These are phyloP conservation scores for Agaricus bisporus DNA, from an alignment of 768 basidiomycete species.

Conservation along the genomic window DNA sequence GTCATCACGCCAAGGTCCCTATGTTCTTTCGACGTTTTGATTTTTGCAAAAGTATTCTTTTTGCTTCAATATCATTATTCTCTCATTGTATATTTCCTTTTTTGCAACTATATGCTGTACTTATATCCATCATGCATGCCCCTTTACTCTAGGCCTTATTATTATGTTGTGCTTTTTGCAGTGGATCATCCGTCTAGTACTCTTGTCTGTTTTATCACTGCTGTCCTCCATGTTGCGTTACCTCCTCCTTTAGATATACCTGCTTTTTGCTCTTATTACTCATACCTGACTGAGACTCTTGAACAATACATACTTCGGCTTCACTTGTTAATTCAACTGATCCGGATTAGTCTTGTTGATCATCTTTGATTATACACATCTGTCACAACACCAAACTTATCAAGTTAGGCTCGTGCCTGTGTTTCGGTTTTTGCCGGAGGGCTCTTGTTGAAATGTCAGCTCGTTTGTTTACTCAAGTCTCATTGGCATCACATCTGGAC, in stretches of 20 bases:
- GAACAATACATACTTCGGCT: neutral
- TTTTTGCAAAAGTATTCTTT: conserved; percentile 13
- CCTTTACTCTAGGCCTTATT: conserved; percentile 8
- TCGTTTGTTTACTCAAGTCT: too few species aligned
- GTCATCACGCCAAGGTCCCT: conserved; percentile 28
- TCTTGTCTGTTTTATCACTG: conserved; percentile 28
- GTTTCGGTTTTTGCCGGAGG: too few species aligned
- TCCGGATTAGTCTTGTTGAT: too few species aligned
- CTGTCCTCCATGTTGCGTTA: conserved; percentile 24
- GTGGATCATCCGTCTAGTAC: conserved; percentile 25
- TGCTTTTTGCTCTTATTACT: conserved; percentile 16
- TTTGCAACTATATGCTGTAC: conserved; percentile 8
- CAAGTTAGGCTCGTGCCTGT: too few species aligned
- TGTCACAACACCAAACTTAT: too few species aligned
- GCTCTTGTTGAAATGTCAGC: too few species aligned
- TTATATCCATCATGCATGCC: conserved; percentile 3
- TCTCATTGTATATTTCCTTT: conserved; percentile 12
- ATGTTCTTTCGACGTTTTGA: conserved; percentile 57
- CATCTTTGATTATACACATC: too few species aligned
- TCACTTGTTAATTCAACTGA: too few species aligned
- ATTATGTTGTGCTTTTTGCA: conserved; percentile 15
- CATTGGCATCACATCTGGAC: too few species aligned
- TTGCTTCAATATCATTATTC: conserved; percentile 9
- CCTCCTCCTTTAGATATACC: conserved; percentile 14
- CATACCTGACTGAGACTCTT: conserved; percentile 11